Evolutionary conservation across 2,329 filamentous ascomycete species (phyloP), one percentile per base, ranked within the genome.

Genomic region (Emericellopsis cladophorae): DNA sequence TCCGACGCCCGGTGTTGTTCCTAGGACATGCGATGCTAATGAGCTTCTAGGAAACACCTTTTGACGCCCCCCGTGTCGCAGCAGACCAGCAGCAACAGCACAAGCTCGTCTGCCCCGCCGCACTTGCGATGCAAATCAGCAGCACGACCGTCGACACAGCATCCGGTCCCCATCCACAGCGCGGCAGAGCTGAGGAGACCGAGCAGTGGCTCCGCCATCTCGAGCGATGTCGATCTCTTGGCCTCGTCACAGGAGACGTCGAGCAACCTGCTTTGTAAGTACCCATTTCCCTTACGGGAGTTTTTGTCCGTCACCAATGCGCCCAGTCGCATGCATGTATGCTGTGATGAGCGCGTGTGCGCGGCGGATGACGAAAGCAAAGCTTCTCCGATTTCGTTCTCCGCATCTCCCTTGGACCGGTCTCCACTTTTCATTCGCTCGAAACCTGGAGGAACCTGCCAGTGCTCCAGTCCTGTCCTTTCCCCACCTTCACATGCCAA

Each of bases 261-360:
- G 9, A 29, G 26, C 26, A 29, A 29, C 6, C 6, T 12, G 51
- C 58, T 68, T 48, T 67, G 68, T 72, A 64, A 65, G 67, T 64
- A 44, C 32, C 33, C 29, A 40, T 35, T 40, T 38, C 14, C 35
- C 18, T 40, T 40, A 21, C 18, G 18, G 18, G 18, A 21, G 18
- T 21, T 21, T 21, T 3, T 21, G 18, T 21, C 18, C 18, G 18
- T 21, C 18, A 21, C 18, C 18, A 3, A n/a, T n/a, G n/a, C 5
- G 18, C 18, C 5, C 5, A 3, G 18, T 21, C 18, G 18, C 18
- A 21, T 21, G 18, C 18, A 29, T 29, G 26, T 12, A 29, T 29
- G 26, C 26, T 29, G 26, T 7, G 12, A 29, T 21, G n/a, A n/a
- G n/a, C n/a, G 18, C 18, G 26, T 7, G 26, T 12, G 9, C 26